Evolutionary conservation across 1,139 yeast species (phyloP).

Genomic region (Saccharomyces uvarum): DNA sequence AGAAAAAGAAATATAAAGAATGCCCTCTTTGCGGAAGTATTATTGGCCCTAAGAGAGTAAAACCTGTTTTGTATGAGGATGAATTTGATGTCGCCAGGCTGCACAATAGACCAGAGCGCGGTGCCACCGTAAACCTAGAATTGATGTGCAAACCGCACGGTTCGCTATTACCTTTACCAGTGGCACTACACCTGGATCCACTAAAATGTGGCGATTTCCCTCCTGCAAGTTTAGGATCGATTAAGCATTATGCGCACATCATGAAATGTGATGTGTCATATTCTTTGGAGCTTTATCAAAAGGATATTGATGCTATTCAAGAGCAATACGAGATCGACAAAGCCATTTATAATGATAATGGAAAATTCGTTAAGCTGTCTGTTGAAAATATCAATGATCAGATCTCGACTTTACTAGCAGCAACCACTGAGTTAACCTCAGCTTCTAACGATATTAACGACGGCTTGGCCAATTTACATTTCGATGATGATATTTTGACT

Average conservation of each 20-base stretch:
- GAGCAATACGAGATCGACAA: slow-evolving; percentile 49
- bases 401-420: slow-evolving; percentile 27
- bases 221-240: slow-evolving; percentile 34
- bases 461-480: slow-evolving; percentile 12
- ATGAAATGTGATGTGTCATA: slow-evolving; percentile 56
- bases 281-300: slow-evolving; percentile 44
- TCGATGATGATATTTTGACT: slow-evolving; percentile 14
- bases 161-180: slow-evolving; percentile 58
- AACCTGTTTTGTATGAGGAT: slow-evolving; percentile 58
- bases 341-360: slow-evolving; percentile 52
- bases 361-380: slow-evolving; percentile 51
- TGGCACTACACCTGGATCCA: slow-evolving; percentile 33
- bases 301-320: slow-evolving; percentile 41
- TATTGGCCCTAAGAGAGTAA: slow-evolving; percentile 49
- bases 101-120: slow-evolving; percentile 47
- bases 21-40: slow-evolving; percentile 82
- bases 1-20: slow-evolving; percentile 49
- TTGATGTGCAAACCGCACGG: slow-evolving; percentile 66
- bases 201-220: slow-evolving; percentile 37
- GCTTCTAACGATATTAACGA: neutral
- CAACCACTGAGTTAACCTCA: slow-evolving; percentile 4
- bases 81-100: slow-evolving; percentile 38
- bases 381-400: slow-evolving; percentile 44
- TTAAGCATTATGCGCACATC: slow-evolving; percentile 47
- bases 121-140: slow-evolving; percentile 53